phyloP scores from a whole-genome alignment of 2,329 filamentous ascomycete species.

The Arthroderma sp. region DNA sequence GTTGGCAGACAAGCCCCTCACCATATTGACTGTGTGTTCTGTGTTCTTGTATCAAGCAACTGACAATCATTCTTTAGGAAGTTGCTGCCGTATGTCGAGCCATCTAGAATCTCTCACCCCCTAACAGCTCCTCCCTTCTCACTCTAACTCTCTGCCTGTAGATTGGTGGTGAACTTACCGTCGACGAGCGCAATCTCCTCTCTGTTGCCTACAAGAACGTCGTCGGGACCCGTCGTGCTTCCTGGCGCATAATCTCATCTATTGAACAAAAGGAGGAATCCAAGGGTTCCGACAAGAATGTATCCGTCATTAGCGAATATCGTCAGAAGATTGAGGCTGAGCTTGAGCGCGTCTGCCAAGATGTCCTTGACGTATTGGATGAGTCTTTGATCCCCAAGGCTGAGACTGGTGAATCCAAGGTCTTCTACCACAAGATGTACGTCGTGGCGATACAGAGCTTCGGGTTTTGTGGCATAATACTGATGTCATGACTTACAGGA shows the following conservation, averaged over 20 bases:
- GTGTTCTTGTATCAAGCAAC: neutral
- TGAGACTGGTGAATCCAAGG: slow-evolving; percentile 94
- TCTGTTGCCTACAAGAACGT: slow-evolving; percentile 99
- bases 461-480: neutral
- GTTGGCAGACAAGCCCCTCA: slow-evolving; percentile 15
- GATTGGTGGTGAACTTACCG: slow-evolving; percentile 54
- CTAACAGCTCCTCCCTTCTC: slow-evolving; percentile 8
- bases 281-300: slow-evolving; percentile 93
- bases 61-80: slow-evolving; percentile 45
- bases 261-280: slow-evolving; percentile 99
- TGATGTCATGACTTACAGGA: slow-evolving; percentile 43
- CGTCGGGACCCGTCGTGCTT: slow-evolving; percentile 92
- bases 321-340: slow-evolving; percentile 96
- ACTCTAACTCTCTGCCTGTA: slow-evolving; percentile 20
- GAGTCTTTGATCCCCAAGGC: slow-evolving; percentile 89
- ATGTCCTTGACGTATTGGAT: slow-evolving; percentile 90
- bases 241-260: slow-evolving; percentile 98
- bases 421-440: slow-evolving; percentile 99
- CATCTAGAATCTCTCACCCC: too few species aligned
- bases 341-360: slow-evolving; percentile 95
- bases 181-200: slow-evolving; percentile 75
- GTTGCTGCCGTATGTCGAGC: slow-evolving; percentile 64
- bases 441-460: slow-evolving; percentile 24
- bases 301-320: slow-evolving; percentile 87
- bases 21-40: neutral